A percentile compares a stretch with the other conserved stretches of the same genome.
Evolutionary conservation across 768 basidiomycete genomes (phyloP).

Genomic region (Mycena chlorophos): DNA sequence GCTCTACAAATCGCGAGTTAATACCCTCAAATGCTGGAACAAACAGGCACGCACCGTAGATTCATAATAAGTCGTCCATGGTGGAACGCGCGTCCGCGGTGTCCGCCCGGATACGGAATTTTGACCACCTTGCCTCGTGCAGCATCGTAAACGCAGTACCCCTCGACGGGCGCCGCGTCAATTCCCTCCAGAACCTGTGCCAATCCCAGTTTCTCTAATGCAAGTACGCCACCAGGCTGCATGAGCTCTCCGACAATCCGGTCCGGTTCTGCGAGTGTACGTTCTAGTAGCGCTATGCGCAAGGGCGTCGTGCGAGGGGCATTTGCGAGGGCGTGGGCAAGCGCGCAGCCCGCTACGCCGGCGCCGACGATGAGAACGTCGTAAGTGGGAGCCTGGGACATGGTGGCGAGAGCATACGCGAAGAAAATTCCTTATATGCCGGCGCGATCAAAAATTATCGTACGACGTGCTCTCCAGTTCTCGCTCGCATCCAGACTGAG

Average conservation of each 20-base stretch:
- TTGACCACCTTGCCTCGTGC: slow-evolving; percentile 62
- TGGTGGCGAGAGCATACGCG: background rate
- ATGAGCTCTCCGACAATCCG: slow-evolving; percentile 96
- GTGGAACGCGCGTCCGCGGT: slow-evolving; percentile 87
- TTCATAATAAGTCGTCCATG: slow-evolving; percentile 88
- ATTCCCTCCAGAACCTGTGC: slow-evolving; percentile 79
- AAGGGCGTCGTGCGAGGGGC: slow-evolving; percentile 57
- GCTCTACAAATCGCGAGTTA: slow-evolving; percentile 25
- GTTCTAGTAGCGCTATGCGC: slow-evolving; percentile 82
- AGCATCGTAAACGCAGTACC: slow-evolving; percentile 79
- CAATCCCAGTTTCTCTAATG: slow-evolving; percentile 77
- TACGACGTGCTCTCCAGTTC: background rate
- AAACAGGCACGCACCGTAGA: slow-evolving; percentile 44
- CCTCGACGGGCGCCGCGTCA: slow-evolving; percentile 77
- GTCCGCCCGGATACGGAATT: slow-evolving; percentile 79
- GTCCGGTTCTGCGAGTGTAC: slow-evolving; percentile 90
- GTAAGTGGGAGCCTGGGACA: slow-evolving; percentile 37
- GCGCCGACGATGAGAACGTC: slow-evolving; percentile 90
- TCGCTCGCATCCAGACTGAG: slow-evolving; percentile 7
- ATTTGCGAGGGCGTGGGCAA: slow-evolving; percentile 82
- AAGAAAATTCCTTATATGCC: background rate
- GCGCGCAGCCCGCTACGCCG: slow-evolving; percentile 83
- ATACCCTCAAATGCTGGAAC: background rate
- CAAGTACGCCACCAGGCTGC: slow-evolving; percentile 86
- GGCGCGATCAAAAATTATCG: background rate